Evolutionary conservation across 495 filamentous ascomycete genomes (phyloP), one percentile per base, ranked within the genome.

Genomic region (Aspergillus funiculosus): DNA sequence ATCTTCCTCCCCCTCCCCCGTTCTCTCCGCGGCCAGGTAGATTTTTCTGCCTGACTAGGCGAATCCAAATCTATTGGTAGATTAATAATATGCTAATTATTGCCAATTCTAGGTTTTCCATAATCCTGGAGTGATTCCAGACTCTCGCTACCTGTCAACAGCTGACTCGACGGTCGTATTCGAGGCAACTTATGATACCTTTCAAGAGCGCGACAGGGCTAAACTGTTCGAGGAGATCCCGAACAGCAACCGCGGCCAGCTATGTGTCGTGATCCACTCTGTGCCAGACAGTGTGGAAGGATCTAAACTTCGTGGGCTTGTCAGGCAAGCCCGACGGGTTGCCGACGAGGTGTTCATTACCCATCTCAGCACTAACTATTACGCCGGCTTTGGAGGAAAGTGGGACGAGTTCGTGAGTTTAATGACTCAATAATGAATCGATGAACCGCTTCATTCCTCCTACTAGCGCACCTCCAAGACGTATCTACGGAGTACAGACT

Each of bases 141-240:
- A 74, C 49, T 54, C 69, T 41, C 67, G 64, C 20, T 74, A 69
- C 54, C 49, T 71, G 39, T 25, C 54, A 21, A 59, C 58, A 4
- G 65, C 68, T 48, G 68, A 72, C 53, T 62, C 64, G 42, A 69
- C 67, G 5, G 69, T 74, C 20, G 66, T 76, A 1, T 72, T 73
- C 46, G 70, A 74, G 48, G 67, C 59, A 24, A 62, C 67, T 5
- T 72, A 74, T 43, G 54, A 53, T 30, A 70, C 62, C 30, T 74
- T 71, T 56, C 59, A 62, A 26, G 56, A 62, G 37, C 57, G 67
- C 21, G 40, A 62, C 10, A 50, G 59, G 10, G 57, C 57, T n/a
- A 60, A 60, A 13, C 43, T 62, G 18, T 63, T 72, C 48, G 50
- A 57, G 24, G 48, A 37, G 6, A 66, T 72, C 31, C 51, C 61